Evolutionary conservation across 2,329 filamentous ascomycete genomes (phyloP), one percentile per base, ranked within the genome.

Genomic region (Ophiocordyceps robertsii): DNA sequence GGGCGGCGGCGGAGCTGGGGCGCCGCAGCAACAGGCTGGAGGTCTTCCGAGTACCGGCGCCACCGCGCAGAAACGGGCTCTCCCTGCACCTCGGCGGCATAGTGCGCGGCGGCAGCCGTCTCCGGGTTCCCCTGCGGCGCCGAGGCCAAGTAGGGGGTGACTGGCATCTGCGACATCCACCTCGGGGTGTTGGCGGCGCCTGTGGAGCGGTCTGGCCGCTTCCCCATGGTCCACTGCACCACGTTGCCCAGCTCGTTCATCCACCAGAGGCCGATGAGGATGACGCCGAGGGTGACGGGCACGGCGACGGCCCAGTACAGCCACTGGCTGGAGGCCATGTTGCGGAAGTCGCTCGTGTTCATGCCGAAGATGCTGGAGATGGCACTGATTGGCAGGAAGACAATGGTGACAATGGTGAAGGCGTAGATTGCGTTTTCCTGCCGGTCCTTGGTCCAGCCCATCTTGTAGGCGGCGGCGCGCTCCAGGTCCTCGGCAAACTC

Each of bases 311-410:
- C 62, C 70, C 70, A 75, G 53, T 70, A 75, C 3, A 66, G 50
- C 64, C 67, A 69, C 53, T 73, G 68, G 4, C 57, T 57, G 9
- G 55, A 53, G n/a, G 66, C 56, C 62, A 71, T 69, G 47, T 73
- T 63, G 24, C 69, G 63, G 5, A 73, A 58, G 48, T 73, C 70
- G 39, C 55, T 56, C 4, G 68, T 69, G 51, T 74, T 73, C 68
- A 74, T 73, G 42, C 70, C 70, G 47, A 74, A 69, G 43, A 72
- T 64, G 50, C 64, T 67, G 11, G 67, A 64, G 3, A 72, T 59
- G 27, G 66, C 57, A 40, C 62, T 63, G 7, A 72, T 57, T 0
- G 69, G 68, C 12, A 72, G 51, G 47, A 72, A 72, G 37, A 72
- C 51, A 44, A 69, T 62, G 6, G 69, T 71, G 10, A 69, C 66